These are phyloP conservation scores for Umbelopsis sp. DNA, from an alignment of 192 early-diverging fungal genomes.

Conservation along the genomic window DNA sequence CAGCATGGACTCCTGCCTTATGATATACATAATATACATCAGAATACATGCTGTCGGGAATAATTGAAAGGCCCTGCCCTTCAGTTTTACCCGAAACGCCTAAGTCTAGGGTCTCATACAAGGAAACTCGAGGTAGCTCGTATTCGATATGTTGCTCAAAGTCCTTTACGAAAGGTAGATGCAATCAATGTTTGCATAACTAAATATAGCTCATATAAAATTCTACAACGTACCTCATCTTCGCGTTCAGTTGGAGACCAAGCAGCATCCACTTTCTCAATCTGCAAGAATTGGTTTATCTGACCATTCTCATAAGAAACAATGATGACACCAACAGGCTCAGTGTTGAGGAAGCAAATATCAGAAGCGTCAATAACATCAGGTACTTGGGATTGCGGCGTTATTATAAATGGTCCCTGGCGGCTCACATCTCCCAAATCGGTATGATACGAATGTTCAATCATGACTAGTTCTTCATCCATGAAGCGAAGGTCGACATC, in stretches of 20 bases:
- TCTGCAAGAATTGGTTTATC: conserved; percentile 63
- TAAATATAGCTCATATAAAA: no score
- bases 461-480: conserved; percentile 7
- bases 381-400: conserved; percentile 25
- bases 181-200: not conserved
- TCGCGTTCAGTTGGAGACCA: conserved; percentile 20
- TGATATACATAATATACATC: conserved; percentile 74
- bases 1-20: conserved; percentile 65
- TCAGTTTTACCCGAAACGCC: not conserved
- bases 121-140: conserved; percentile 3
- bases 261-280: conserved; percentile 43
- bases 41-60: conserved; percentile 60
- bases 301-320: conserved; percentile 62
- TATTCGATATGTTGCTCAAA: not conserved
- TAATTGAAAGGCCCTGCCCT: conserved; percentile 31
- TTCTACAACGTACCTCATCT: not conserved
- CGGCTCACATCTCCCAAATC: not conserved
- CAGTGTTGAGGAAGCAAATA: conserved; percentile 48
- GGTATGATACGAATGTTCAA: not conserved
- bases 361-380: conserved; percentile 46
- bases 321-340: conserved; percentile 56
- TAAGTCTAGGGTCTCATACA: conserved; percentile 8
- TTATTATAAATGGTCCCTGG: conserved; percentile 4
- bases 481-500: conserved; percentile 16
- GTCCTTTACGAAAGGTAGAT: not conserved